Percentiles rank a stretch among this genome's conserved stretches.
Evolutionary conservation across 345 rosid species (phyloP).

Genomic region (Pistacia atlantica): DNA sequence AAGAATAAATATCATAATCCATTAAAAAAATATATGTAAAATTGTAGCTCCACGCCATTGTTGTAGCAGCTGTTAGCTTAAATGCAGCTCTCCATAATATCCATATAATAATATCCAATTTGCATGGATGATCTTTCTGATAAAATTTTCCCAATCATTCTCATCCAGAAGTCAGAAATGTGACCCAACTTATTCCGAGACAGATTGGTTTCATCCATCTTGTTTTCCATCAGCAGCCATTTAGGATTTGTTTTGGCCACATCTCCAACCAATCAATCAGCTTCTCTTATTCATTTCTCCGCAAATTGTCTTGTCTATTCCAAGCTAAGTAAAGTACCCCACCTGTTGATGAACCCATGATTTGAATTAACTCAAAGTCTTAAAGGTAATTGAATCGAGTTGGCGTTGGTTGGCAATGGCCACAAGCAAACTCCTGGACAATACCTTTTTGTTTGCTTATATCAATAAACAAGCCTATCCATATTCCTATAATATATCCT

Average conservation of each 20-base stretch:
- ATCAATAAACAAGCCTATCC: constrained; percentile 26
- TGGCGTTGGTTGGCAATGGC: constrained; percentile 37
- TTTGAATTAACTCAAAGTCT: background rate
- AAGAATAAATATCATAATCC: background rate
- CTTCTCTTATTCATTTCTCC: background rate
- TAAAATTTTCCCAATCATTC: background rate
- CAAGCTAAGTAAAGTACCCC: background rate
- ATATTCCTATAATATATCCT: background rate
- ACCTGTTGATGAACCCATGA: constrained; percentile 14
- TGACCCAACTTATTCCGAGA: background rate
- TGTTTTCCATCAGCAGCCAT: too few relatives aligned
- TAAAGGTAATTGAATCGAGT: background rate
- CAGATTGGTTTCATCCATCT: background rate
- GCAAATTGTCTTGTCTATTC: background rate
- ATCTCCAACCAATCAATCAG: background rate
- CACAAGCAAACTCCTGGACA: constrained; percentile 39
- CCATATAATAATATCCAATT: too few relatives aligned
- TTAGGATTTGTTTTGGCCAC: background rate
- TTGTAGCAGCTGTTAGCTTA: background rate
- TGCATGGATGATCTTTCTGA: background rate
- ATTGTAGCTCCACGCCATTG: constrained; percentile 13
- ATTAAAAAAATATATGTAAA: too few relatives aligned
- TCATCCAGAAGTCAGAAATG: background rate
- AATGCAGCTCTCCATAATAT: background rate
- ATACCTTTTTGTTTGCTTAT: background rate